Conservation (phyloP, 805 yeast species). For the Monosporozyma aerobia region DNA sequence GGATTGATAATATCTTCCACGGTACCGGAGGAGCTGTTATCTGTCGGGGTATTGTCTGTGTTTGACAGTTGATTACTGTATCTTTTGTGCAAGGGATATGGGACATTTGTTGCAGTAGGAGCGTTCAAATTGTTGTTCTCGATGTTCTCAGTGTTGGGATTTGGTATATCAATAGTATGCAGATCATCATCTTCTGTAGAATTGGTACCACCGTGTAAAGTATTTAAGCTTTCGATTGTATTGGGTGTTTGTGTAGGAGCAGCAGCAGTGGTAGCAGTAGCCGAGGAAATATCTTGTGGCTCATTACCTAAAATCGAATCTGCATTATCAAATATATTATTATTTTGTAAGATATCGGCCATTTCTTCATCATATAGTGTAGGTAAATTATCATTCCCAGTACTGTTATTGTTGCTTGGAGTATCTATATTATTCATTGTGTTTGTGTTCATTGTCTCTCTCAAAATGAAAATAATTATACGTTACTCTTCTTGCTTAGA, state of each 20-base stretch:
- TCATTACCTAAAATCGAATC: background rate
- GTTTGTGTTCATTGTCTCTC: background rate
- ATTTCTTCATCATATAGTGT: slow-evolving; percentile 21
- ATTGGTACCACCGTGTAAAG: background rate
- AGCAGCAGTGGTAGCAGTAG: background rate
- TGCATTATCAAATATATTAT: background rate
- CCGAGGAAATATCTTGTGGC: background rate
- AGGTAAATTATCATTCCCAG: slow-evolving; percentile 31
- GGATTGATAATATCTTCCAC: slow-evolving; percentile 27
- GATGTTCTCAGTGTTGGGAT: background rate
- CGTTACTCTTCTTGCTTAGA: too few species aligned
- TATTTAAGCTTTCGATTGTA: background rate
- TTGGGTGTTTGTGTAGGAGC: background rate
- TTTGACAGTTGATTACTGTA: background rate
- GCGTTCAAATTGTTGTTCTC: background rate
- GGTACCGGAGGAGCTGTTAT: slow-evolving; percentile 6
- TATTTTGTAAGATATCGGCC: slow-evolving; percentile 15
- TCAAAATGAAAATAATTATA: background rate
- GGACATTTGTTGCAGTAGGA: background rate
- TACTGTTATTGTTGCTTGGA: slow-evolving; percentile 14
- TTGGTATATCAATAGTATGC: background rate
- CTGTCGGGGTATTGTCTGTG: background rate
- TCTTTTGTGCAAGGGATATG: background rate
- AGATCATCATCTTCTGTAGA: background rate
- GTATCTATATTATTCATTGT: background rate